These are phyloP conservation scores for Trichoderma koningiopsis DNA, from an alignment of 2,329 filamentous ascomycete species.

Conservation along the genomic window DNA sequence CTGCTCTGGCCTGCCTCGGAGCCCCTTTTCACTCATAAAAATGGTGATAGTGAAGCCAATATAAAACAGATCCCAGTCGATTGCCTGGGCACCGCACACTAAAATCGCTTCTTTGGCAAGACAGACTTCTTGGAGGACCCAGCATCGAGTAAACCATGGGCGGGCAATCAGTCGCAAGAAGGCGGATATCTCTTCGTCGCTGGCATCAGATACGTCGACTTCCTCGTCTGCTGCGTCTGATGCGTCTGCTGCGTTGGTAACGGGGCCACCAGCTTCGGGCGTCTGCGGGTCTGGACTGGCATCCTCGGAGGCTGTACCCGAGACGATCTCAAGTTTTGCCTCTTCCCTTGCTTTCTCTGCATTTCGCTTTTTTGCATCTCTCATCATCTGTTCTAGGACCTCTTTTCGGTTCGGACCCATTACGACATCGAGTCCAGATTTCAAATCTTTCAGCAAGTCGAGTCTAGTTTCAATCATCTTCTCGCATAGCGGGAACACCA, in stretches of 20 bases:
- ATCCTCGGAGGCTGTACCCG: not conserved
- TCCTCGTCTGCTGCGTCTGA: not conserved
- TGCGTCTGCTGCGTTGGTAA: not conserved
- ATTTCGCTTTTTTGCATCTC: not conserved
- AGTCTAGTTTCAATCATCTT: conserved; percentile 6
- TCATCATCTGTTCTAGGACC: not conserved
- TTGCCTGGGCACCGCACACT: not conserved
- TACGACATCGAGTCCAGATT: not conserved
- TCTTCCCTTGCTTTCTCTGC: not conserved
- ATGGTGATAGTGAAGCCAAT: conserved; percentile 3
- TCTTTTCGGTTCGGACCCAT: conserved; percentile 5
- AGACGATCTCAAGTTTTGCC: not conserved
- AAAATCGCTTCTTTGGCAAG: conserved; percentile 2
- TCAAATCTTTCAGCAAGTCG: not conserved
- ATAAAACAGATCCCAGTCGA: conserved; percentile 21
- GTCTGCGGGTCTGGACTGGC: not conserved
- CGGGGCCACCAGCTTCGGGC: not conserved
- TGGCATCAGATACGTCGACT: conserved; percentile 2
- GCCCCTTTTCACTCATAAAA: not conserved
- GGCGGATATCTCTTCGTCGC: conserved; percentile 5
- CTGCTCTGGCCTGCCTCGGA: conserved; percentile 5
- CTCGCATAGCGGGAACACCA: conserved; percentile 18
- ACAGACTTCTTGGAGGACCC: conserved; percentile 23
- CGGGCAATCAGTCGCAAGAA: conserved; percentile 15
- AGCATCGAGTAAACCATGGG: conserved; percentile 23